Base-by-base conservation (phyloP, 78 protist genomes). In the Cavenderia fasciculata region DNA sequence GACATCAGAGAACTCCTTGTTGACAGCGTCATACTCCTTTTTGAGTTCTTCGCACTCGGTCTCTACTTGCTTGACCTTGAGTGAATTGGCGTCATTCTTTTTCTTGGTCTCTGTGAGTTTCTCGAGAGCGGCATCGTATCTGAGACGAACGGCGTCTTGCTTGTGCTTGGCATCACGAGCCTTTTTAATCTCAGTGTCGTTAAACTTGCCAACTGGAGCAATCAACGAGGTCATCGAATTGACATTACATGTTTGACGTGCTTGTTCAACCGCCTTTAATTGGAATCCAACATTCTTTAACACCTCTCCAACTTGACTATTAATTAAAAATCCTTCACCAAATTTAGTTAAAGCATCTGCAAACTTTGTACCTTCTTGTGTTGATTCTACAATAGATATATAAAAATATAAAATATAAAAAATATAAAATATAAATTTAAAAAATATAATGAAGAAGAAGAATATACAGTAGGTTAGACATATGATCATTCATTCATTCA, bases 151-250 rank as follows among this genome's bases (percentile, higher is more conserved):
- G 38, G 61, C 36, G n/a, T 78, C 87, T 52, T 78, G 87, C 56
- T 65, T 63, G 61, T 78, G 87, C 44, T 78, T 78, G 46, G 75
- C 62, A 14, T 78, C 87, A 65, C 87, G 62, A 11, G 87, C 87
- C 19, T 38, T 62, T 44, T 78, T 78, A 18, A 78, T 78, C 34
- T 78, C 87, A 21, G 51, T 78, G 72, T 78, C 87, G 62, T 78
- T 74, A 68, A 78, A 78, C 31, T 78, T 78, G 31, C 87, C 87
- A 6, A 78, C 52, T 65, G 87, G 87, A 33, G 72, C 65, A 25
- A 78, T 44, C 65, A 78, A 40, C 38, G 68, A 78, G 21, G 68
- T 71, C 21, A 78, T 72, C 5, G 87, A 78, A 43, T 78, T 78
- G 4, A 56, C 69, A 27, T 78, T 78, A 40, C 87, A 78, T 38